A percentile compares a stretch with the other conserved stretches of the same genome.
Evolutionary conservation across 192 early-diverging fungal species (phyloP).

Genomic region (Backusella circina): DNA sequence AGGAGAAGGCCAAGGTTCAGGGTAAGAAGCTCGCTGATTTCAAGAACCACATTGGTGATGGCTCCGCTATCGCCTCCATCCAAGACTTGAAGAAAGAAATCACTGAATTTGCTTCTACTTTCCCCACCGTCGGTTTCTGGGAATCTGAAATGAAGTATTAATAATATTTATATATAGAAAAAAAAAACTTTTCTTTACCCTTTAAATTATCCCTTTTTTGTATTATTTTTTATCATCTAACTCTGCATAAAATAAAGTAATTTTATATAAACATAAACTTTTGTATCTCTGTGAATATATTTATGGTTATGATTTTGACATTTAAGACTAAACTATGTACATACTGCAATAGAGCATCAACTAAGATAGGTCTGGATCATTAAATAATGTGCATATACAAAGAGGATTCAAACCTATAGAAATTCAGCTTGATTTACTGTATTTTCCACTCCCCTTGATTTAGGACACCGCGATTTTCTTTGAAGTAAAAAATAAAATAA

Average conservation of each 20-base stretch:
- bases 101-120: conserved; percentile 74
- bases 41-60: conserved; percentile 78
- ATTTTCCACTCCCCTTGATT: no score
- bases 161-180: conserved; percentile 1
- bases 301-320: not conserved
- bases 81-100: conserved; percentile 76
- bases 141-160: conserved; percentile 62
- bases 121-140: conserved; percentile 87
- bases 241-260: not conserved
- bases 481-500: no score
- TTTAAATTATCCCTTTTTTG: not conserved
- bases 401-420: not conserved
- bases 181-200: not conserved
- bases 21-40: conserved; percentile 85
- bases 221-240: not conserved
- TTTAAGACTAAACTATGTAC: not conserved
- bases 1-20: conserved; percentile 59
- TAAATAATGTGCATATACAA: not conserved
- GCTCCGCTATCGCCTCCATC: conserved; percentile 56
- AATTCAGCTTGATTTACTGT: not conserved
- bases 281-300: not conserved
- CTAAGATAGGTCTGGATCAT: not conserved
- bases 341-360: not conserved
- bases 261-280: not conserved
- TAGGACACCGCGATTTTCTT: no score